Conservation (phyloP, 768 basidiomycete species). For the Lactifluus hygrophoroides region DNA sequence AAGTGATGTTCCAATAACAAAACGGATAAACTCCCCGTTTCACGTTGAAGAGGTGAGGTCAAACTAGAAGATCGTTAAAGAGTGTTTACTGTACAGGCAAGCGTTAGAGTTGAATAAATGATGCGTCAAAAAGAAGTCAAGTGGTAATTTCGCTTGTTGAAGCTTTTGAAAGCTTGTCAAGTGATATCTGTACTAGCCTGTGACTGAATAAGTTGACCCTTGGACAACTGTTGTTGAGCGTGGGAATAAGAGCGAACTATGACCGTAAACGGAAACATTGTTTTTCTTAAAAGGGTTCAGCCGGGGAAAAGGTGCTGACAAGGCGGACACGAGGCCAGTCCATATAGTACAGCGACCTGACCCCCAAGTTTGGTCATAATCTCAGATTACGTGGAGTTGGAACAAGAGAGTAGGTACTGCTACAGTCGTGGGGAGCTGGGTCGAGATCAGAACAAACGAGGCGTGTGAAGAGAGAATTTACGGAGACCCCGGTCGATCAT, state of each 20-base stretch:
- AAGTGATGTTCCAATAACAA: not conserved
- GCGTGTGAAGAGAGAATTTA: too few species aligned
- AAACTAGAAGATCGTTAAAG: not conserved
- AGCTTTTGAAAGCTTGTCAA: not conserved
- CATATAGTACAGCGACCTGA: not conserved
- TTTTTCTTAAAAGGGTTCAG: not conserved
- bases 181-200: not conserved
- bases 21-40: not conserved
- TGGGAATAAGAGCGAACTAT: not conserved
- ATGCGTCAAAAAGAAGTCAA: not conserved
- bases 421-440: not conserved
- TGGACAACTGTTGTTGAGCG: not conserved
- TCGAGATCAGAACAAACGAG: not conserved
- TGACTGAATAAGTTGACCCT: not conserved
- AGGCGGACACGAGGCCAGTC: not conserved
- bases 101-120: not conserved
- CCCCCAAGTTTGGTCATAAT: not conserved
- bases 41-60: not conserved
- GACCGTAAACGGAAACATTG: constrained; percentile 12
- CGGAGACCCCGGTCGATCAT: not conserved
- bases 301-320: not conserved
- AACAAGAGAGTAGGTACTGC: not conserved
- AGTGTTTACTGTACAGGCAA: not conserved
- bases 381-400: not conserved
- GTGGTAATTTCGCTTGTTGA: not conserved